Base-by-base conservation (phyloP, 441 rosid genomes). In the Oxalis stricta region DNA sequence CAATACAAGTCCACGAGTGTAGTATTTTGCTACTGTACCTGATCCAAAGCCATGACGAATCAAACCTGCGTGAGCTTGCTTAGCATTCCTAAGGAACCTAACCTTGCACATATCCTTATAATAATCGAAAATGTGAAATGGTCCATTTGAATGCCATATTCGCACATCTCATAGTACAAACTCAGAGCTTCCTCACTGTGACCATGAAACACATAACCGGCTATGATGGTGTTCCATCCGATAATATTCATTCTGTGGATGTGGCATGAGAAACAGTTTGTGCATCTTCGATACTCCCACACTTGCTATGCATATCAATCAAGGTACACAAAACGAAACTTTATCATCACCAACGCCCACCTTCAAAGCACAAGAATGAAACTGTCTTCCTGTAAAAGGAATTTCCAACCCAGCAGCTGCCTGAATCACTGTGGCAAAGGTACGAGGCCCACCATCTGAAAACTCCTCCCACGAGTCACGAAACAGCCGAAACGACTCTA, bases 1-100 rank as follows among this genome's bases (percentile, higher is more conserved):
- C 98, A 68, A 48, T 89, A 89, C 35, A 82, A 82, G 59, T 89
- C 98, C 19, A 85, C 82, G 8, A 89, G 92, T 15, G 89, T 76
- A 0, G 92, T 76, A 53, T 67, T n/a, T 82, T 10, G 84, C 86
- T 0, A 89, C 84, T 6, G 71, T 60, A 57, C 85, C 92, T 2
- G 68, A 65, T 44, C 86, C 83, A 62, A 76, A 89, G 26, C 84
- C 86, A 22, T 55, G 69, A 10, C 94, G 86, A 49, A 85, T 33
- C 26, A 84, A 56, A 49, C 68, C 64, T 21, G 86, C 86, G 11
- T 85, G 98, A 31, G 86, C 94, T 77, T 85, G 89, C 67, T 66
- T 84, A 41, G 84, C 86, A 48, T 66, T 1, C 78, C 81, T 52
- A 73, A 18, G 2, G 85, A 82, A 42, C 88, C 95, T 48, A 89